Conservation (phyloP, 441 rosid species). For the Aleurites moluccanus region DNA sequence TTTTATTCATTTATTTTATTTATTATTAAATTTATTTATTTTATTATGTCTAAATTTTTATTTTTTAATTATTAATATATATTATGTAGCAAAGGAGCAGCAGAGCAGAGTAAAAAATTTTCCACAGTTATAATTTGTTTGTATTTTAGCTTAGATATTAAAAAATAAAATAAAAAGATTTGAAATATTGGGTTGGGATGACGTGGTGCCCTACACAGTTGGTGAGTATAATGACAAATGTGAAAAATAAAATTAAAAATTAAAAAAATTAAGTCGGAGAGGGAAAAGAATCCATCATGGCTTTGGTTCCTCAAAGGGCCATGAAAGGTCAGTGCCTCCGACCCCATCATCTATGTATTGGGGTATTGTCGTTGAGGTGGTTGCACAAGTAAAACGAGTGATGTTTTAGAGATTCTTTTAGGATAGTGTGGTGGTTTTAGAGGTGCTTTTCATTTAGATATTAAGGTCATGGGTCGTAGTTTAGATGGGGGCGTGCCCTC, state of each 20-base stretch:
- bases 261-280: background rate
- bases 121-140: background rate
- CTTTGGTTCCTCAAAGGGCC: slow-evolving; percentile 20
- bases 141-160: background rate
- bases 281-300: slow-evolving; percentile 24
- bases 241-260: background rate
- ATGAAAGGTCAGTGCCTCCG: slow-evolving; percentile 62
- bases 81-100: background rate
- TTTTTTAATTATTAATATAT: background rate
- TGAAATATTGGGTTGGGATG: background rate
- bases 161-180: background rate
- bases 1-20: no score
- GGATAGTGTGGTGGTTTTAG: slow-evolving; percentile 40
- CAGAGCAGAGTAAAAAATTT: background rate
- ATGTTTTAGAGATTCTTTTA: slow-evolving; percentile 14
- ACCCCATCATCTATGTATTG: slow-evolving; percentile 41
- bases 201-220: slow-evolving; percentile 15
- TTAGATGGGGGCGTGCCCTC: slow-evolving; percentile 53
- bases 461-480: slow-evolving; percentile 59
- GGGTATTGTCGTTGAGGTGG: slow-evolving; percentile 49
- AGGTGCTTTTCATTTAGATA: slow-evolving; percentile 47
- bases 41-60: no score
- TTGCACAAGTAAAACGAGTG: slow-evolving; percentile 48
- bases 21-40: no score
- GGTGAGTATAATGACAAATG: slow-evolving; percentile 25